Base-by-base conservation (phyloP, 2,329 filamentous ascomycete species). In the Aciculosporium take region DNA sequence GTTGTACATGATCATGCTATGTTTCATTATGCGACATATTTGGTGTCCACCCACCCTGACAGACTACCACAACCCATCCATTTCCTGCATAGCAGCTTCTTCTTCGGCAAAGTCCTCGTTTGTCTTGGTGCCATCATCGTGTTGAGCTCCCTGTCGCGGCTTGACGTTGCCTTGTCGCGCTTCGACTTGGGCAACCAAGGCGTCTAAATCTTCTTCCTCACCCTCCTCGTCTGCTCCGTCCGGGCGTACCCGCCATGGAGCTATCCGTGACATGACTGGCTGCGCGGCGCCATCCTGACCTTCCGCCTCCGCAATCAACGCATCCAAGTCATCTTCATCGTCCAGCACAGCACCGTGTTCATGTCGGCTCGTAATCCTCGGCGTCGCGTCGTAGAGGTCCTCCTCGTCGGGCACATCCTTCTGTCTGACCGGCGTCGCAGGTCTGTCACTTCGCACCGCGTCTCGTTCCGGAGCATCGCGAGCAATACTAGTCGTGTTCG, bases 61-160 rank as follows among this genome's bases (percentile, higher is more conserved):
- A 2, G 1, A 15, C 17, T 21, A 42, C 40, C 68, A 75, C 20
- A 73, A 46, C 0, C 66, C 71, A 31, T 72, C 71, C 69, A 76
- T 73, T 47, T 75, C 75, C 29, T 71, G 74, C 75, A 86, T 79
- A 1, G 72, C 78, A 45, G 76, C 79, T 58, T 81, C 75, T 12
- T 81, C 78, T 41, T 79, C 77, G 1, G 67, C 71, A 54, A 73
- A 77, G 20, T 65, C 58, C 28, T 68, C 56, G 2, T 33, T 15
- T 2, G 3, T 28, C 9, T 20, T 18, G 9, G 5, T 15, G 8
- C 12, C 13, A 9, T 25, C 10, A n/a, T 24, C 13, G 7, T 10
- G 41, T 27, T 35, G 4, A 56, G 49, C 21, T 13, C 38, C 5
- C n/a, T n/a, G 25, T 38, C 8, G 35, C 3, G 18, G 28, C 5